Percentiles rank a stretch among this genome's conserved stretches.
phyloP scores from a whole-genome alignment of 2,329 filamentous ascomycete genomes.

The Parafenestella ontariensis region DNA sequence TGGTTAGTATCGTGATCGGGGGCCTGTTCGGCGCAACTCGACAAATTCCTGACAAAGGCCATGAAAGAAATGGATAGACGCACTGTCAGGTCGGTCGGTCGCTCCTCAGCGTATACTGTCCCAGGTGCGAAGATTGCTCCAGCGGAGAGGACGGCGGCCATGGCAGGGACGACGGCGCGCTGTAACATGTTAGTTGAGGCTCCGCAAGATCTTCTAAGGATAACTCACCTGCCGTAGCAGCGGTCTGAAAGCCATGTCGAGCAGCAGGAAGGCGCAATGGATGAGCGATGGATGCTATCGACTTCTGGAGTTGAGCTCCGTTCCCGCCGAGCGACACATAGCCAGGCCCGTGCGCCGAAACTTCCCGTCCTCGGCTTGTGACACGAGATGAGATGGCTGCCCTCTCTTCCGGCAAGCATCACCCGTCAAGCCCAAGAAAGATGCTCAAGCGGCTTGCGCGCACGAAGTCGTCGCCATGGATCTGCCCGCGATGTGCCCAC shows the following conservation, averaged over 20 bases:
- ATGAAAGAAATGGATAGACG: conserved; percentile 1
- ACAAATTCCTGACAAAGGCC: background rate
- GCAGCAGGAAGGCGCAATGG: conserved; percentile 43
- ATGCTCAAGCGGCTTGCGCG: conserved; percentile 53
- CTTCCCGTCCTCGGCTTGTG: conserved; percentile 26
- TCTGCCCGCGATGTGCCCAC: conserved; percentile 66
- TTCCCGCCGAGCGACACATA: conserved; percentile 12
- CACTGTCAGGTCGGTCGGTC: conserved; percentile 28
- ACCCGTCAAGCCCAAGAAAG: conserved; percentile 10
- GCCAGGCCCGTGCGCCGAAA: conserved; percentile 5
- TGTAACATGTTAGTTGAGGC: conserved; percentile 34
- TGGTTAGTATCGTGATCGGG: background rate
- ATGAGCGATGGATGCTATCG: conserved; percentile 24
- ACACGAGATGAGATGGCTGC: conserved; percentile 7
- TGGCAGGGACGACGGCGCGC: conserved; percentile 59
- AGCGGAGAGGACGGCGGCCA: conserved; percentile 53
- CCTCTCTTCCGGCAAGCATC: conserved; percentile 6
- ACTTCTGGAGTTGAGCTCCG: conserved; percentile 32
- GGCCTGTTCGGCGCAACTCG: background rate
- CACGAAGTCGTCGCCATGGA: conserved; percentile 56
- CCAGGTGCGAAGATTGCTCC: conserved; percentile 57
- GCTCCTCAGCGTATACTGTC: conserved; percentile 58
- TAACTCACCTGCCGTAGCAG: conserved; percentile 60
- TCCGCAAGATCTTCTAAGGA: too few species aligned
- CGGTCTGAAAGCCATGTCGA: conserved; percentile 61